A percentile compares a stretch with the other conserved stretches of the same genome.
phyloP scores from a whole-genome alignment of 208 protist genomes.

The Trypanosoma congolense region DNA sequence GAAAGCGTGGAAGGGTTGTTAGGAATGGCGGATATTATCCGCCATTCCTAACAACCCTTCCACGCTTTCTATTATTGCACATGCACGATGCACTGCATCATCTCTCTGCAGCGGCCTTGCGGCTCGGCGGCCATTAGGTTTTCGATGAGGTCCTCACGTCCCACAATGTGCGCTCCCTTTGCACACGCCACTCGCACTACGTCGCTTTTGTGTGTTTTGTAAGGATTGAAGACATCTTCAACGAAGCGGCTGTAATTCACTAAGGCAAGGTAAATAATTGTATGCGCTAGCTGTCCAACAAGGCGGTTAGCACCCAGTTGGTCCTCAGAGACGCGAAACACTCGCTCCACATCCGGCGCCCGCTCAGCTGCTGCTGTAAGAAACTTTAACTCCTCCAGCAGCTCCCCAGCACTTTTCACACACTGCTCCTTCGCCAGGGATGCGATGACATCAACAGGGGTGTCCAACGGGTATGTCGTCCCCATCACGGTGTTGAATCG shows the following conservation, averaged over 20 bases:
- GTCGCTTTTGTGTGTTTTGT: slow-evolving; percentile 69
- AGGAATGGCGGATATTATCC: background rate
- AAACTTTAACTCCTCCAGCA: slow-evolving; percentile 82
- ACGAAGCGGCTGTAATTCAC: slow-evolving; percentile 66
- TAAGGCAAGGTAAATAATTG: slow-evolving; percentile 84
- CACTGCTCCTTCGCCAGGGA: slow-evolving; percentile 61
- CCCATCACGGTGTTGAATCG: slow-evolving; percentile 89
- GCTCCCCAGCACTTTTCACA: slow-evolving; percentile 61
- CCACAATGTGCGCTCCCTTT: slow-evolving; percentile 76
- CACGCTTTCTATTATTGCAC: background rate
- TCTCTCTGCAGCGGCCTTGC: slow-evolving; percentile 66
- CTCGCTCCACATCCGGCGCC: slow-evolving; percentile 72
- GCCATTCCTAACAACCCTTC: background rate
- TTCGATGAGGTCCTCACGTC: slow-evolving; percentile 65
- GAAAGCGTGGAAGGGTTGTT: too few species aligned
- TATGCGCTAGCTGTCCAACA: slow-evolving; percentile 85
- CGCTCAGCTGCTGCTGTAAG: slow-evolving; percentile 59
- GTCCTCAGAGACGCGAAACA: slow-evolving; percentile 76
- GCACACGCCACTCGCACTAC: slow-evolving; percentile 83
- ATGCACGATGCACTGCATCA: slow-evolving; percentile 29
- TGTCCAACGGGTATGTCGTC: slow-evolving; percentile 81
- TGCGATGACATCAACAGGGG: slow-evolving; percentile 86
- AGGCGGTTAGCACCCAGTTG: slow-evolving; percentile 80
- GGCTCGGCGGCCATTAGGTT: slow-evolving; percentile 62
- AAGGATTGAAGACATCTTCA: slow-evolving; percentile 77